Evolutionary conservation across 2,329 filamentous ascomycete species (phyloP).

Genomic region (Colletotrichum echinochloae): DNA sequence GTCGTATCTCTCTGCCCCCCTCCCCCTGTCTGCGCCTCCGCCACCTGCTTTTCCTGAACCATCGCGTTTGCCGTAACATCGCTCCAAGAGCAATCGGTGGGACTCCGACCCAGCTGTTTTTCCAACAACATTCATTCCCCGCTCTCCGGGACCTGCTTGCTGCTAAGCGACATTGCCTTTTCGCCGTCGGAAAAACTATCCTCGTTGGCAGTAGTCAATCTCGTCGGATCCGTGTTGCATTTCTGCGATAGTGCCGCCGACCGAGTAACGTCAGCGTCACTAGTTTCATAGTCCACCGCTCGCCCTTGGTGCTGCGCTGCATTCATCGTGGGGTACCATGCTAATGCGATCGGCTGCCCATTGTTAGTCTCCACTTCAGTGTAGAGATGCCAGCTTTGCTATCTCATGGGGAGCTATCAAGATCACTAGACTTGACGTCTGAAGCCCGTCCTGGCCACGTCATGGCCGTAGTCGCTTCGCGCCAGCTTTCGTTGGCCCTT

Average conservation of each 20-base stretch:
- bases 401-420: not conserved
- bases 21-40: not conserved
- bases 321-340: not conserved
- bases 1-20: conserved; percentile 2
- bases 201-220: not conserved
- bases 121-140: conserved; percentile 13
- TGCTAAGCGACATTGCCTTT: conserved; percentile 13
- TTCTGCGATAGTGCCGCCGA: not conserved
- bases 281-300: not conserved
- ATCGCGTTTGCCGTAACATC: conserved; percentile 27
- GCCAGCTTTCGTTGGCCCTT: not conserved
- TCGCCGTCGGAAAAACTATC: conserved; percentile 4
- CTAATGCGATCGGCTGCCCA: not conserved
- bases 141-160: conserved; percentile 5
- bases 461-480: not conserved
- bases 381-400: not conserved
- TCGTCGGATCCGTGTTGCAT: no score
- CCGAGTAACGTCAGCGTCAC: not conserved
- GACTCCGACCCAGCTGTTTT: not conserved
- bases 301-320: not conserved
- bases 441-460: not conserved
- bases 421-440: not conserved
- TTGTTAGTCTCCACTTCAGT: not conserved
- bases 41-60: conserved; percentile 28
- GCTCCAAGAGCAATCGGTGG: conserved; percentile 31